Base-by-base conservation (phyloP, 345 rosid genomes). In the Rhizophora apiculata region DNA sequence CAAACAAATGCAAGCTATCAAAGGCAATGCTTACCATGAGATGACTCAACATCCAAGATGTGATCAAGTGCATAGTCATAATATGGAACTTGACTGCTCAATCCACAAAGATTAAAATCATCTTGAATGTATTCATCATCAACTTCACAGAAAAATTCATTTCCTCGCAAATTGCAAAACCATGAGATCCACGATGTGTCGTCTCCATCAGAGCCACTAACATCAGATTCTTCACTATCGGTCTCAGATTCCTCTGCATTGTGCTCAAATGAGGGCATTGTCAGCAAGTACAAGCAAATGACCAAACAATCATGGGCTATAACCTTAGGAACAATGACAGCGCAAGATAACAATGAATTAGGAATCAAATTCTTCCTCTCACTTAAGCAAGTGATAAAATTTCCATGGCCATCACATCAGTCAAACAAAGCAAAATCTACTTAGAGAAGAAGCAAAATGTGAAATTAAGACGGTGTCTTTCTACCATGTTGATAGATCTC, bases 101-200 rank as follows among this genome's bases (percentile, higher is more conserved):
- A 78, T 43, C 98, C 98, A 75, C 97, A 94, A 6, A 94, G 97
- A 79, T 94, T 94, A 56, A 94, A 94, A 75, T 94, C 98, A 79
- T 94, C 98, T 64, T 91, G 97, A 62, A 94, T 88, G 77, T 91
- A 94, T 27, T 94, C 96, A 48, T 94, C 98, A 85, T 94, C 98
- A 64, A 94, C 93, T 82, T 94, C 98, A 78, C 96, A 94, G 76
- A 89, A 94, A 70, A 94, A 92, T 72, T 94, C 98, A 73, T 94
- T 94, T 68, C 98, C 97, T 49, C 96, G 74, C 83, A 94, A 86
- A 74, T 87, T 94, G 85, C 98, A 91, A 74, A 94, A 94, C 98
- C 98, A 94, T 6, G 98, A 88, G 79, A 94, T 92, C 98, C 98
- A 94, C 11, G 97, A 89, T 4, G 98, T 92, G 63, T 89, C 95